Conservation (phyloP, 345 rosid species). For the Camelina sativa region DNA sequence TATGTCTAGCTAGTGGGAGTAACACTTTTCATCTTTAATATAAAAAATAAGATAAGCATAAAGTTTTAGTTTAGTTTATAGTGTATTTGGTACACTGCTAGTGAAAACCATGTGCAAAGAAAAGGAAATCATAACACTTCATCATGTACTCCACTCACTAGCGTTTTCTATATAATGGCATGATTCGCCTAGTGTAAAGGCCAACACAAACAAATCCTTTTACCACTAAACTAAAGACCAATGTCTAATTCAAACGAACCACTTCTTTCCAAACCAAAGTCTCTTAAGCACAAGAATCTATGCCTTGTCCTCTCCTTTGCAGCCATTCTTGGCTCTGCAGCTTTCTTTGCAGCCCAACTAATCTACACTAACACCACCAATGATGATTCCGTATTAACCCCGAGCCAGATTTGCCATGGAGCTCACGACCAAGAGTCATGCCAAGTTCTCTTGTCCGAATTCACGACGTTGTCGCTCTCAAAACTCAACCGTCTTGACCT, state of each 20-base stretch:
- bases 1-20: conserved; percentile 14
- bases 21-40: neutral
- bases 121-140: conserved; percentile 10
- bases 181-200: conserved; percentile 22
- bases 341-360: conserved; percentile 40
- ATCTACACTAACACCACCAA: conserved; percentile 19
- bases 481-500: conserved; percentile 41
- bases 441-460: conserved; percentile 48
- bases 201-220: conserved; percentile 30
- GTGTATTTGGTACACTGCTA: conserved; percentile 25
- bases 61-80: neutral
- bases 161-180: conserved; percentile 34
- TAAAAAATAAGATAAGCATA: neutral
- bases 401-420: conserved; percentile 46
- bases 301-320: conserved; percentile 49
- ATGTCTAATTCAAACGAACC: conserved; percentile 49
- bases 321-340: conserved; percentile 47
- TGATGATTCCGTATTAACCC: conserved; percentile 19
- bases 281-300: conserved; percentile 43
- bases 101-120: conserved; percentile 3
- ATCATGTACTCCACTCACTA: conserved; percentile 32
- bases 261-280: conserved; percentile 50
- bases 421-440: conserved; percentile 53
- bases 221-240: conserved; percentile 28
- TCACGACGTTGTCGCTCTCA: conserved; percentile 37